A percentile compares a stretch with the other conserved stretches of the same genome.
These are phyloP conservation scores for Piper longum DNA, from an alignment of 164 flowering plant species.

Conservation along the genomic window DNA sequence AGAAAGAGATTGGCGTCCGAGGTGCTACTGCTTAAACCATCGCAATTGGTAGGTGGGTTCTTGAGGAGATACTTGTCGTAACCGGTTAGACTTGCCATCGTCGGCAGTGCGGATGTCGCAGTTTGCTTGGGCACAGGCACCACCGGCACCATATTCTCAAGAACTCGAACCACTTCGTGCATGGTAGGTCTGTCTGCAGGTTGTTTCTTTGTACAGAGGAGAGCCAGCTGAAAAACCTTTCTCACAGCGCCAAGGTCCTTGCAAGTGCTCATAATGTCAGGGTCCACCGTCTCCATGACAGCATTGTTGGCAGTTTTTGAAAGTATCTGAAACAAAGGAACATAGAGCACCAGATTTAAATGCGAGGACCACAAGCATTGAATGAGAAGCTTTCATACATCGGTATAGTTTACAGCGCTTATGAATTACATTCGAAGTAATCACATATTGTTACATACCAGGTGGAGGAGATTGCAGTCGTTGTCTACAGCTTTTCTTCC, in stretches of 20 bases:
- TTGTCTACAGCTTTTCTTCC: constrained; percentile 92
- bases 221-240: constrained; percentile 84
- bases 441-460: constrained; percentile 28
- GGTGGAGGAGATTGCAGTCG: constrained; percentile 82
- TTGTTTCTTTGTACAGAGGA: constrained; percentile 80
- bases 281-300: constrained; percentile 90
- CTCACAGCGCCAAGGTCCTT: constrained; percentile 74
- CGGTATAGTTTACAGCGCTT: too few species aligned
- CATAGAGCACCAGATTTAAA: not conserved
- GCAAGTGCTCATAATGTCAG: constrained; percentile 65
- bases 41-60: constrained; percentile 50
- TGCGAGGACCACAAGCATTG: not conserved
- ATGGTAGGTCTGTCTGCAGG: constrained; percentile 82
- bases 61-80: constrained; percentile 67
- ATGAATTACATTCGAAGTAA: not conserved
- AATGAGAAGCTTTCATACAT: too few species aligned
- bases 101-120: constrained; percentile 12
- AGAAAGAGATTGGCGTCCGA: constrained; percentile 91
- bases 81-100: constrained; percentile 16
- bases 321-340: constrained; percentile 27
- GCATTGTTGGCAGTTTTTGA: constrained; percentile 84
- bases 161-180: constrained; percentile 88
- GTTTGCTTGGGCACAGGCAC: constrained; percentile 5
- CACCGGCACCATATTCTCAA: constrained; percentile 38
- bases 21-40: constrained; percentile 57